Evolutionary conservation across 192 early-diverging fungal species (phyloP).

Genomic region (Lunasporangiospora selenospora): DNA sequence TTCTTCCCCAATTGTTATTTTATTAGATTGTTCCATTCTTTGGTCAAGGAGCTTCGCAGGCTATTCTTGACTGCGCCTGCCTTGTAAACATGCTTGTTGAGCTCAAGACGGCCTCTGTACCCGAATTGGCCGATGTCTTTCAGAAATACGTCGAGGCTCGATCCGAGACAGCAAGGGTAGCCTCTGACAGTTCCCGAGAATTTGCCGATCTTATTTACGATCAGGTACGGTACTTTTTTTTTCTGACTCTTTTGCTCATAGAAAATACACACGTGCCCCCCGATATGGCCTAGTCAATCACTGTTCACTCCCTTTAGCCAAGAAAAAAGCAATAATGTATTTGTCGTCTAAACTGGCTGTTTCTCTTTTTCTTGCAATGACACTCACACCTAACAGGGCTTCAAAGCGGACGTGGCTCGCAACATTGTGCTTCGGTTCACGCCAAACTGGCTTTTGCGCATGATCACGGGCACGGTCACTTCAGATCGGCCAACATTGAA

Average conservation of each 20-base stretch:
- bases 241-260: not conserved
- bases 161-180: conserved; percentile 23
- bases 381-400: conserved; percentile 17
- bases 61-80: conserved; percentile 35
- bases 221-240: conserved; percentile 3
- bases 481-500: conserved; percentile 9
- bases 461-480: conserved; percentile 32
- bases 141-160: conserved; percentile 31
- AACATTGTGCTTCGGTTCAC: conserved; percentile 42
- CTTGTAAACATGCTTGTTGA: conserved; percentile 21
- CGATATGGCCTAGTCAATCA: no score
- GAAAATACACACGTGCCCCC: not conserved
- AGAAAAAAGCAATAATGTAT: no score
- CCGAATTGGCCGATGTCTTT: conserved; percentile 11
- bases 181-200: conserved; percentile 40
- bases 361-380: conserved; percentile 2
- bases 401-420: conserved; percentile 36
- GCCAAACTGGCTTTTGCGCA: conserved; percentile 27
- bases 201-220: conserved; percentile 48
- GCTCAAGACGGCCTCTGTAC: not conserved
- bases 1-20: not conserved
- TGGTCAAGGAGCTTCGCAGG: conserved; percentile 43
- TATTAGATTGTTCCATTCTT: conserved; percentile 43
- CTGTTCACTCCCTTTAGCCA: no score
- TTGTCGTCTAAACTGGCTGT: no score